These are phyloP conservation scores for Hypoxylon sp. DNA, from an alignment of 2,329 filamentous ascomycete species.

Conservation along the genomic window DNA sequence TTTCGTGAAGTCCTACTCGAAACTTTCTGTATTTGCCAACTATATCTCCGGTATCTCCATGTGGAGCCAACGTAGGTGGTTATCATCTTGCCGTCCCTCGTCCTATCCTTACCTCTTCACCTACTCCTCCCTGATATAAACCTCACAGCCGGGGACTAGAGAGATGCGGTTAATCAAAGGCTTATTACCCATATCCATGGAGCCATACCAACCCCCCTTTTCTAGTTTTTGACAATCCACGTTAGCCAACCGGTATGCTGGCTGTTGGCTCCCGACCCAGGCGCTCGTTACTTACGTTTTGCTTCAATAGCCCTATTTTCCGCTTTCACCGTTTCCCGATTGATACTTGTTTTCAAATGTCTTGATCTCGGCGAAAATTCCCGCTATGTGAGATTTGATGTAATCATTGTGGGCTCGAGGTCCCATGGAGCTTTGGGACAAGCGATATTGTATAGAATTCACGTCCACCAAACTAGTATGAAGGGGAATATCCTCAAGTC, in stretches of 20 bases:
- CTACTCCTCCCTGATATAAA: neutral
- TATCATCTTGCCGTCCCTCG: neutral
- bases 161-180: neutral
- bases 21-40: neutral
- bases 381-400: neutral
- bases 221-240: neutral
- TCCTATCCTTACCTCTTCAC: neutral
- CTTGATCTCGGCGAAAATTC: conserved; percentile 5
- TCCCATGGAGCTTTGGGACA: conserved; percentile 2
- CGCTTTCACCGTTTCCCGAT: neutral
- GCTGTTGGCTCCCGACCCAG: too few relatives aligned
- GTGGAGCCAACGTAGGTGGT: too few relatives aligned
- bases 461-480: neutral
- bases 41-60: neutral
- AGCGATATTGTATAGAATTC: conserved; percentile 9
- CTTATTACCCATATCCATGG: neutral
- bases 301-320: neutral
- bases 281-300: neutral
- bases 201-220: neutral
- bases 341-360: neutral
- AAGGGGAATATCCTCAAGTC: neutral
- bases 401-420: neutral
- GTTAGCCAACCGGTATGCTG: too few relatives aligned
- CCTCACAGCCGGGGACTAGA: neutral
- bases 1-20: too few relatives aligned